phyloP scores from a whole-genome alignment of 306 rosid species.

The Pyrus bretschneideri region DNA sequence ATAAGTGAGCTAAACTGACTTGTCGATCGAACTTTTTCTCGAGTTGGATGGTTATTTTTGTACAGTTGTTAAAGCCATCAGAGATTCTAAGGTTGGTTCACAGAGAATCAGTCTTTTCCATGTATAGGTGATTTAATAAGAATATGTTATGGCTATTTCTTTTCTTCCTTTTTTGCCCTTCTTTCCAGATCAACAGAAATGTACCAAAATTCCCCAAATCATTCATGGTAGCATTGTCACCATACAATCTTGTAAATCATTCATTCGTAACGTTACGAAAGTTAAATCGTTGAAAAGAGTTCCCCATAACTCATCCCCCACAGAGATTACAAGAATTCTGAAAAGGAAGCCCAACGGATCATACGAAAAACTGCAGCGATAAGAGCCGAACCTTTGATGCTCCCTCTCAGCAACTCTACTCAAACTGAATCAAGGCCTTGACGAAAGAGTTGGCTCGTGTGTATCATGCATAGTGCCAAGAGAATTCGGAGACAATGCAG shows the following conservation, averaged over 20 bases:
- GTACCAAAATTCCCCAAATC: neutral
- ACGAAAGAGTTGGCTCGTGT: neutral
- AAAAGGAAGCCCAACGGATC: neutral
- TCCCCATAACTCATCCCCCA: neutral
- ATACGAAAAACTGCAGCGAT: neutral
- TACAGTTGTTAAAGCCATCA: neutral
- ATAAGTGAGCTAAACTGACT: neutral
- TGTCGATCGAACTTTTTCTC: neutral
- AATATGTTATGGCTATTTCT: neutral
- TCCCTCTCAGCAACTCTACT: neutral
- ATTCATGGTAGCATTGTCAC: neutral
- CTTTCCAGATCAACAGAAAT: neutral
- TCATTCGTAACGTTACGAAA: neutral
- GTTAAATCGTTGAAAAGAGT: neutral
- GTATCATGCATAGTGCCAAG: too few species aligned
- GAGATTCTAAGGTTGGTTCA: neutral
- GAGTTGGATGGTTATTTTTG: neutral
- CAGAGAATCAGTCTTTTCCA: neutral
- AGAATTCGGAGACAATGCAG: neutral
- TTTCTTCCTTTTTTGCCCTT: neutral
- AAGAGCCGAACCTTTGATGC: neutral
- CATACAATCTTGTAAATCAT: neutral
- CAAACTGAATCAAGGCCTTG: neutral
- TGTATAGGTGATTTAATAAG: neutral
- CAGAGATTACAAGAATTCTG: too few species aligned